phyloP scores from a whole-genome alignment of 345 rosid genomes.

The Rubroshorea leprosula region DNA sequence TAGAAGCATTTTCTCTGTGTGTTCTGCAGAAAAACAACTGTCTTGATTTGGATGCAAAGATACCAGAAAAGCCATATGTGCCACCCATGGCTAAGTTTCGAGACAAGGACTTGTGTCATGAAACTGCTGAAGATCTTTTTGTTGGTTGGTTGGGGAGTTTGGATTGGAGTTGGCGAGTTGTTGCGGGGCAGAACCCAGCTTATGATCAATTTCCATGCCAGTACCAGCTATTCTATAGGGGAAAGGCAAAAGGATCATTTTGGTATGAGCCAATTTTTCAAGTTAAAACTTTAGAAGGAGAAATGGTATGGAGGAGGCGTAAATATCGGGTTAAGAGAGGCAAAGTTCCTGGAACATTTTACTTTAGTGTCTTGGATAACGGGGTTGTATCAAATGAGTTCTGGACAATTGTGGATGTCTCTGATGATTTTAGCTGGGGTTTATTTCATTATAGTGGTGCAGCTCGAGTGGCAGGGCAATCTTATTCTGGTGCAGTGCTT shows the following conservation, averaged over 20 bases:
- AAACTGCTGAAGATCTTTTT: slow-evolving; percentile 77
- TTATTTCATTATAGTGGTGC: slow-evolving; percentile 86
- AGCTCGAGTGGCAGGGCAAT: slow-evolving; percentile 88
- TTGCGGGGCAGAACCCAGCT: slow-evolving; percentile 93
- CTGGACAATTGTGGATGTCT: slow-evolving; percentile 82
- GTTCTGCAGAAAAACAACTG: slow-evolving; percentile 86
- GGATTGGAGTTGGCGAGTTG: slow-evolving; percentile 95
- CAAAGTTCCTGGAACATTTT: slow-evolving; percentile 59
- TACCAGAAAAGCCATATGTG: slow-evolving; percentile 63
- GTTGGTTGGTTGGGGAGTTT: slow-evolving; percentile 81
- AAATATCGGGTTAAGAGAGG: slow-evolving; percentile 78
- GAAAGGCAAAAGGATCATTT: slow-evolving; percentile 83
- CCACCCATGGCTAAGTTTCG: slow-evolving; percentile 64
- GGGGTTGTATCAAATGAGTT: slow-evolving; percentile 89
- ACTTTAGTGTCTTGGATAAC: slow-evolving; percentile 81
- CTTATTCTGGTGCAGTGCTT: slow-evolving; percentile 87
- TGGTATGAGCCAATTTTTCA: slow-evolving; percentile 96
- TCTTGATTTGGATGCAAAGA: slow-evolving; percentile 66
- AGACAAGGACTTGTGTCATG: slow-evolving; percentile 54
- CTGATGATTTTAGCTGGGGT: slow-evolving; percentile 88
- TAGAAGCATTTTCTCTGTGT: slow-evolving; percentile 86
- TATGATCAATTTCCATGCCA: slow-evolving; percentile 97
- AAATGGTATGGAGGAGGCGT: slow-evolving; percentile 80
- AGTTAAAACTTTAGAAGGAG: slow-evolving; percentile 69
- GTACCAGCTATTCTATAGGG: slow-evolving; percentile 83